Base-by-base conservation (phyloP, 2,329 filamentous ascomycete genomes). In the Chrysoporthe cubensis region DNA sequence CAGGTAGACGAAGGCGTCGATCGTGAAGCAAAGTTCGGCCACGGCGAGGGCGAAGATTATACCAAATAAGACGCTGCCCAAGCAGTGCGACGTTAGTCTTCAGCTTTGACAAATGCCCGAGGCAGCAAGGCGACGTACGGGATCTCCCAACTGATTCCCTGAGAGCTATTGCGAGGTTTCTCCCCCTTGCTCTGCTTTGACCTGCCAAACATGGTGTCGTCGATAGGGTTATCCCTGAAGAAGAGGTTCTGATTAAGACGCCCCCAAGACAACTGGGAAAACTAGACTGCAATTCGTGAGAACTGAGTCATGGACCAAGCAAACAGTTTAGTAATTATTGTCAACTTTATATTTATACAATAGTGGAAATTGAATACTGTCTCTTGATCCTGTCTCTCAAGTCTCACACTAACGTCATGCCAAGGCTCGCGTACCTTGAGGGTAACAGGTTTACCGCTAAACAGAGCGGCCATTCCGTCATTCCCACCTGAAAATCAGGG, bases 1-100 rank as follows among this genome's bases (percentile, higher is more conserved):
- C 26, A 67, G 61, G 46, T 67, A 67, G 34, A 67, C 56, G 18
- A 65, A 67, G 42, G 66, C 46, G 16, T 67, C 66, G 21, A 67
- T 65, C 7, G 61, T 61, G 48, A 67, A 64, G 62, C 50, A 50
- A 37, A 67, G 13, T 37, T 67, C 66, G 37, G 66, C 66, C 21
- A 67, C 66, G 3, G 66, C 54, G 5, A 67, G 66, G 14, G 66
- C 61, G n/a, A 67, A 67, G 3, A 65, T 67, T 44, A 67, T 56
- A 7, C 43, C 56, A 32, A 67, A 67, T 11, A 67, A n/a, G 71
- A 73, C 8, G 37, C 65, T 52, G 48, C 21, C 4, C 42, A 59
- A n/a, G 3, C 9, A 40, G 21, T 44, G 21, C 9, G 6, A 18
- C 4, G 21, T 58, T 14, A 64, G 42, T 37, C 11, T 40, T 46